Conservation (phyloP, 164 flowering plant species). For the Vitis rupestris region DNA sequence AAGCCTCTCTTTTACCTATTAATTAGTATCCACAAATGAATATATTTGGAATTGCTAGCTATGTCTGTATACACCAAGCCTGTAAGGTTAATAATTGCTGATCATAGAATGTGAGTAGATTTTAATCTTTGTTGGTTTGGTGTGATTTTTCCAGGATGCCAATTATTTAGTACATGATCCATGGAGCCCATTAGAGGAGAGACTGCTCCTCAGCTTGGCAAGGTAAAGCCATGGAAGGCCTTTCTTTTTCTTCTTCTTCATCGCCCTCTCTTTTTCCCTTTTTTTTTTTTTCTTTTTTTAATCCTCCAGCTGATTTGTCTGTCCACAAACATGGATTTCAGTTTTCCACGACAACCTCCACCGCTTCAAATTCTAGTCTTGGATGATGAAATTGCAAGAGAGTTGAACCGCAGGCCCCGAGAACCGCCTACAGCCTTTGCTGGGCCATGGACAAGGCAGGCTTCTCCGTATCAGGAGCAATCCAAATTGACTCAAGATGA, state of each 20-base stretch:
- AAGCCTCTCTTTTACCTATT: not conserved
- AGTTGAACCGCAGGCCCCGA: not conserved
- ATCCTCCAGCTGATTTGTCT: too few relatives aligned
- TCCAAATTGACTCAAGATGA: constrained; percentile 33
- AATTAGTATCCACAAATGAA: not conserved
- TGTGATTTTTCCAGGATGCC: constrained; percentile 3
- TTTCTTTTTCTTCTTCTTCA: too few relatives aligned
- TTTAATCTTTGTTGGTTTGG: not conserved
- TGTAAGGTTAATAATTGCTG: not conserved
- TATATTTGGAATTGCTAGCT: not conserved
- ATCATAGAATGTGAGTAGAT: too few relatives aligned
- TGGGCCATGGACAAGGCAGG: constrained; percentile 2
- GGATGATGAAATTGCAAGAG: too few relatives aligned
- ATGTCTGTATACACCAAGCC: not conserved
- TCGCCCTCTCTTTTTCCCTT: too few relatives aligned
- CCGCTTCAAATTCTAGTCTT: too few relatives aligned
- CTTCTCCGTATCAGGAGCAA: constrained; percentile 12
- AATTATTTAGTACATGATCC: not conserved
- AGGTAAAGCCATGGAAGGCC: not conserved
- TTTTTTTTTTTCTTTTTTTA: too few relatives aligned
- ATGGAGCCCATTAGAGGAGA: constrained; percentile 8
- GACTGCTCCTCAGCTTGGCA: constrained; percentile 3
- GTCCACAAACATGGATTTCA: too few relatives aligned
- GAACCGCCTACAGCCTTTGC: not conserved
- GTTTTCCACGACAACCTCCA: too few relatives aligned